Conservation (phyloP, 208 protist species). For the Leishmania lainsoni region DNA sequence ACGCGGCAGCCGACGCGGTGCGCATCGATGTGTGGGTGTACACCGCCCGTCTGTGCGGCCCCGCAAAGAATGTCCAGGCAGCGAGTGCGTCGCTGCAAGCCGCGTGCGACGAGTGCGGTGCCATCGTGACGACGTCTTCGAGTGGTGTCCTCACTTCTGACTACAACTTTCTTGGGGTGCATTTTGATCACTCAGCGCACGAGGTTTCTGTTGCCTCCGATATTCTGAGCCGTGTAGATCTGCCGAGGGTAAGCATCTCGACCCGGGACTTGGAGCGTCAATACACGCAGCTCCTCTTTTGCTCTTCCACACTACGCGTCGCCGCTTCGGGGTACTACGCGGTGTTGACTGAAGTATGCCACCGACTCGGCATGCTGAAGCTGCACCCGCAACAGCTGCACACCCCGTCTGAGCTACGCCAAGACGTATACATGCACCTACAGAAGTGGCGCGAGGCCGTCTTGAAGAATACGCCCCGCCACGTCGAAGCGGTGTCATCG, state of each 20-base stretch:
- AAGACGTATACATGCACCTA: conserved; percentile 6
- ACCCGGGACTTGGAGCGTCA: conserved; percentile 26
- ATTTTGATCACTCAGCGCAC: conserved; percentile 16
- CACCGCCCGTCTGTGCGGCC: conserved; percentile 13
- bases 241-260: background rate
- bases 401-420: background rate
- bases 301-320: conserved; percentile 1
- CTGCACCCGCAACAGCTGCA: conserved; percentile 1
- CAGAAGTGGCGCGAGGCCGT: conserved; percentile 11
- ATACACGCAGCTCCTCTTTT: conserved; percentile 28
- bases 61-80: background rate
- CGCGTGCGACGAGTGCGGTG: conserved; percentile 14
- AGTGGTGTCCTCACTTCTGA: background rate
- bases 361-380: conserved; percentile 1
- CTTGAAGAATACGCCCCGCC: conserved; percentile 11
- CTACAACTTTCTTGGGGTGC: conserved; percentile 19
- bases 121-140: background rate
- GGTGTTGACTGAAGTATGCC: conserved; percentile 6
- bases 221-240: conserved; percentile 4
- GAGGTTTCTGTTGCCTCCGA: conserved; percentile 7
- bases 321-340: conserved; percentile 12
- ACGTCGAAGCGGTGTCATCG: background rate
- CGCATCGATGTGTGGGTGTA: conserved; percentile 20
- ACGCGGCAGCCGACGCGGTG: background rate
- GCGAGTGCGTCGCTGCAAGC: conserved; percentile 3